Base-by-base conservation (phyloP, 148 eudicot genomes). In the Oxyria digyna region DNA sequence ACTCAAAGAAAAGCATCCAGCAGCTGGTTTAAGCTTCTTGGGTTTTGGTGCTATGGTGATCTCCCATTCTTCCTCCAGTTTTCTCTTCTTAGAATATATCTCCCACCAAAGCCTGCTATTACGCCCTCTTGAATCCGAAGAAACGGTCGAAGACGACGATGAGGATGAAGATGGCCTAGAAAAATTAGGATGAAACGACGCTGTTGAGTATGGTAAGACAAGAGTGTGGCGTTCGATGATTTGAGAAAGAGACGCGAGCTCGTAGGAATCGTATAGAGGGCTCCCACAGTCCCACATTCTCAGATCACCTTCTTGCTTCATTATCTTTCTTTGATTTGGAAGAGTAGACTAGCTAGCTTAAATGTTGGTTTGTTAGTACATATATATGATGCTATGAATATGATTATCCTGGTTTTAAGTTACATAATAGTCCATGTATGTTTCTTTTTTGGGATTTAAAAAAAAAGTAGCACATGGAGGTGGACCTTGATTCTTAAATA, bases 201-300 rank as follows among this genome's bases (percentile, higher is more conserved):
- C 21, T 26, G 57, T 20, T 20, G 27, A 10, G 23, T 49, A 41
- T 17, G 81, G 78, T 26, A 72, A 52, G 24, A 33, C 46, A 75
- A 69, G 71, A 54, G 45, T 69, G 57, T 72, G 78, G 0, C 81
- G 78, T 57, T 79, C 78, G 17, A 79, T 79, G 71, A 72, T 42
- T 18, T 75, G 74, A 46, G 76, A 63, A 18, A 79, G 17, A 13
- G 76, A 79, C 9, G 78, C 78, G 65, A 79, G 57, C 42, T 78
- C 81, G 75, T 49, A 75, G 0, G 81, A 79, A 57, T 79, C 81
- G 69, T 75, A 79, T 2, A 79, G 62, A 4, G 81, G 81, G 21
- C 78, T 79, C 18, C 76, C 76, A 57, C 75, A 69, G 12, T 79
- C 81, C 81, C 81, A 79, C 42, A 71, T 62, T 0, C 33, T 15